Conservation (phyloP, 495 filamentous ascomycete species). For the Friedmanniomyces endolithicus region DNA sequence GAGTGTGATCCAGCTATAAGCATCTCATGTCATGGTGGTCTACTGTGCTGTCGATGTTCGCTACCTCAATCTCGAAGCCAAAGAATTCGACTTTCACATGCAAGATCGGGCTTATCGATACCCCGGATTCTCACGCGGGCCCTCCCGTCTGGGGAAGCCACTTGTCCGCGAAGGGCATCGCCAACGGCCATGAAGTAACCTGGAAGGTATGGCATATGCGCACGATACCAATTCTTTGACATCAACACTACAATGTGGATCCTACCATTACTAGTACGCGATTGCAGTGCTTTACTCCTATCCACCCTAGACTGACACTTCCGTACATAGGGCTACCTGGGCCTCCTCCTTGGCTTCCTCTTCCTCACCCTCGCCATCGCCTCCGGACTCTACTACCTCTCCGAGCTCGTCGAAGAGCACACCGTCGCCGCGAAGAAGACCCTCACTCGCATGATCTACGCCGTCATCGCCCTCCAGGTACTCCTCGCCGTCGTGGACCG, state of each 20-base stretch:
- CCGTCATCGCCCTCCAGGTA: slow-evolving; percentile 59
- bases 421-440: slow-evolving; percentile 82
- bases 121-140: not conserved
- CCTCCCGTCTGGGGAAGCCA: not conserved
- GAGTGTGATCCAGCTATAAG: not conserved
- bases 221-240: no score
- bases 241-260: slow-evolving; percentile 12
- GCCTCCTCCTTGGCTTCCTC: slow-evolving; percentile 73
- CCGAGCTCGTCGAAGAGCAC: slow-evolving; percentile 94
- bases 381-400: slow-evolving; percentile 94
- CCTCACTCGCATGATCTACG: slow-evolving; percentile 73
- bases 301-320: slow-evolving; percentile 46
- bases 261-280: slow-evolving; percentile 13
- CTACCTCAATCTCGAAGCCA: no score
- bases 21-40: not conserved
- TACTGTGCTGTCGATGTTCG: no score
- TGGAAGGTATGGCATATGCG: no score
- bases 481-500: slow-evolving; percentile 69
- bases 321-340: slow-evolving; percentile 53
- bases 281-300: not conserved
- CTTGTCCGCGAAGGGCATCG: not conserved
- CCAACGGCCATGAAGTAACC: not conserved
- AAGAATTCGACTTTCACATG: not conserved
- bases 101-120: not conserved
- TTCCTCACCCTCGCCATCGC: slow-evolving; percentile 72